Evolutionary conservation across 1,284 basidiomycete genomes (phyloP).

Genomic region (Athelia psychrophila): DNA sequence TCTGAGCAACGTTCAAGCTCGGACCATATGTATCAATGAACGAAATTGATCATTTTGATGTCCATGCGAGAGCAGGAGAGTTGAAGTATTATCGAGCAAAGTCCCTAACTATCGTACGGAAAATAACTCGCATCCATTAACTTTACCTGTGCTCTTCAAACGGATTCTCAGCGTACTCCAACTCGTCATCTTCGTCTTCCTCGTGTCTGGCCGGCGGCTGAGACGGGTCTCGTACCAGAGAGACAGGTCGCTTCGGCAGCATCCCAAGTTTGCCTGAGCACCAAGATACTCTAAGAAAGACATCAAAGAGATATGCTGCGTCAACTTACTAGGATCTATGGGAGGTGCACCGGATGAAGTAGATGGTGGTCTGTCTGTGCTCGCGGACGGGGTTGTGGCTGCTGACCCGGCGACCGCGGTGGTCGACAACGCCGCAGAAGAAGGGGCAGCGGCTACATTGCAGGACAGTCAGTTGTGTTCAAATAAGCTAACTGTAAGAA

Average conservation of each 20-base stretch:
- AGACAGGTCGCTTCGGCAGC: constrained; percentile 71
- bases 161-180: constrained; percentile 68
- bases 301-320: constrained; percentile 2
- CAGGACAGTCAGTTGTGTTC: not conserved
- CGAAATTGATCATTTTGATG: too few species aligned
- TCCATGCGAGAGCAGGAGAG: too few species aligned
- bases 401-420: not conserved
- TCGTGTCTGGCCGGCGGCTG: constrained; percentile 27
- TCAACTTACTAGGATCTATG: constrained; percentile 28
- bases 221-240: constrained; percentile 44
- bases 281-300: not conserved
- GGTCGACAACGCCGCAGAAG: not conserved
- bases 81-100: too few species aligned
- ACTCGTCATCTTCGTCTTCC: constrained; percentile 44
- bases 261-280: constrained; percentile 59
- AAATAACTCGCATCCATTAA: too few species aligned
- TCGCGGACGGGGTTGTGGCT: constrained; percentile 5
- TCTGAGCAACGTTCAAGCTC: too few species aligned
- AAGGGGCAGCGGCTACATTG: not conserved
- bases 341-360: constrained; percentile 21
- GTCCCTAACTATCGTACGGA: too few species aligned
- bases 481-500: not conserved
- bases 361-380: constrained; percentile 18
- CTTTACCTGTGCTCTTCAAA: constrained; percentile 44
- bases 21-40: too few species aligned